Evolutionary conservation across 257 asterid genomes (phyloP).

Genomic region (Lantana camara): DNA sequence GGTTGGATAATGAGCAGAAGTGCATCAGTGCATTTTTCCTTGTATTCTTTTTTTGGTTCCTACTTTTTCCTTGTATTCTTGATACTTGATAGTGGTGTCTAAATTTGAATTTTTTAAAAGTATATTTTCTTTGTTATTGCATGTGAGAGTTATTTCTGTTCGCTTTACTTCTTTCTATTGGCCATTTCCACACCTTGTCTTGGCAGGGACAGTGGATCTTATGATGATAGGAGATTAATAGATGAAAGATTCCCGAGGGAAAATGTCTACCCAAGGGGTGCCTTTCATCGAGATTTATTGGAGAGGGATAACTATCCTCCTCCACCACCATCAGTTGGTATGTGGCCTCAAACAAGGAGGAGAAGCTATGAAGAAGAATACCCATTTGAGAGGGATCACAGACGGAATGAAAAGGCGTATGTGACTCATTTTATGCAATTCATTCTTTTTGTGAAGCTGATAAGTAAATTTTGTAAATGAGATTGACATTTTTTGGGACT

Average conservation of each 20-base stretch:
- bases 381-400: constrained; percentile 75
- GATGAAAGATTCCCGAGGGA: constrained; percentile 95
- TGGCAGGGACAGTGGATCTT: constrained; percentile 87
- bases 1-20: constrained; percentile 22
- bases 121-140: neutral
- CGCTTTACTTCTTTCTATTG: constrained; percentile 35
- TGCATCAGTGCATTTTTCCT: neutral
- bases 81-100: constrained; percentile 17
- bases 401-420: constrained; percentile 80
- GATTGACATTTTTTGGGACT: constrained; percentile 34
- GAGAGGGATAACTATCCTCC: constrained; percentile 86
- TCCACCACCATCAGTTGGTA: constrained; percentile 62
- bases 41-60: neutral
- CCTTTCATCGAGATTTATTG: constrained; percentile 70
- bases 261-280: constrained; percentile 65
- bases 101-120: neutral
- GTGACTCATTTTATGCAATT: constrained; percentile 45
- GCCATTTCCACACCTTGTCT: constrained; percentile 42
- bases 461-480: constrained; percentile 35
- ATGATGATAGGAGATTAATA: constrained; percentile 86
- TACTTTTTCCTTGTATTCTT: neutral
- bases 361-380: constrained; percentile 83
- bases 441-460: constrained; percentile 41
- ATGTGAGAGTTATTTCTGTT: constrained; percentile 27
- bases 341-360: constrained; percentile 88